phyloP scores from a whole-genome alignment of 108 stramenopile species.

The Cyclotella cryptica region DNA sequence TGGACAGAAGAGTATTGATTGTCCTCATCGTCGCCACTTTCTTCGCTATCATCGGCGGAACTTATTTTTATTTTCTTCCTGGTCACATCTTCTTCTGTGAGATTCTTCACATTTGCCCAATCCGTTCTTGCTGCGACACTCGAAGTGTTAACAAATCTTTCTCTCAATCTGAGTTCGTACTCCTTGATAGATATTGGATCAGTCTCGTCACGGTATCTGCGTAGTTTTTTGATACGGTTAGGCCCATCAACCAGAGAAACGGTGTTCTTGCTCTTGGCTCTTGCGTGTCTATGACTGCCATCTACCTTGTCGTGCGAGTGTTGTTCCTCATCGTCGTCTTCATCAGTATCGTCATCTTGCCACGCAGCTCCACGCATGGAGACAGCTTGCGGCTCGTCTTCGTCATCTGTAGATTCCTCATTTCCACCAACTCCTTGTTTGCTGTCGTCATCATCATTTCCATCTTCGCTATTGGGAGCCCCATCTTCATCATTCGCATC shows the following conservation, averaged over 20 bases:
- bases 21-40: conserved; percentile 47
- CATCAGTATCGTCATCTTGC: conserved; percentile 52
- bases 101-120: conserved; percentile 66
- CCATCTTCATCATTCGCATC: conserved; percentile 27
- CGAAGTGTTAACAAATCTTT: conserved; percentile 70
- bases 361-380: conserved; percentile 47
- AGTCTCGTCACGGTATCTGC: conserved; percentile 57
- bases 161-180: conserved; percentile 73
- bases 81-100: conserved; percentile 19
- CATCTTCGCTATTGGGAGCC: conserved; percentile 31
- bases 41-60: conserved; percentile 31
- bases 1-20: conserved; percentile 24
- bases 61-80: conserved; percentile 33
- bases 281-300: conserved; percentile 14
- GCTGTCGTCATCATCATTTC: conserved; percentile 25
- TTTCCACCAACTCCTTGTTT: conserved; percentile 2
- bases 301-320: conserved; percentile 31
- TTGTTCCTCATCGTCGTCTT: conserved; percentile 42
- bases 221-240: conserved; percentile 74
- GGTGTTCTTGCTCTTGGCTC: conserved; percentile 14
- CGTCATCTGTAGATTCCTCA: conserved; percentile 6
- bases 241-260: conserved; percentile 49
- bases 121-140: conserved; percentile 68
- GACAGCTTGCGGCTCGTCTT: conserved; percentile 1
- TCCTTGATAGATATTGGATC: conserved; percentile 64